Base-by-base conservation (phyloP, 2,329 filamentous ascomycete genomes). In the Xylaria digitata region DNA sequence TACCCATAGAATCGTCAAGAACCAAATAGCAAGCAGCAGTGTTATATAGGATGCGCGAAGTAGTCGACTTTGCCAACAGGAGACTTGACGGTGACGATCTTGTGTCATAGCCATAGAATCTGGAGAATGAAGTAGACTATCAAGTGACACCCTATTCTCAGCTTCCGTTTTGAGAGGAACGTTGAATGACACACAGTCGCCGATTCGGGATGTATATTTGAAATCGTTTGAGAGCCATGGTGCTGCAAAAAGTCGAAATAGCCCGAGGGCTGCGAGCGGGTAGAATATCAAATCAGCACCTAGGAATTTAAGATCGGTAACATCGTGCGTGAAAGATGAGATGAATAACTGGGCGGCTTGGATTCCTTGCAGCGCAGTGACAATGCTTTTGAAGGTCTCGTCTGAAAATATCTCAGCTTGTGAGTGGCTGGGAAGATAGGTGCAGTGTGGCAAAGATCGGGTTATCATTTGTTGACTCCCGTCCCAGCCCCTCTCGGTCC, bases 401-500 rank as follows among this genome's bases (percentile, higher is more conserved):
- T 50, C 32, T 0, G 74, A 74, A 17, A 72, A 40, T 2, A 71
- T 2, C 1, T 61, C 46, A 4, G 71, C 63, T 7, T 49, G 50
- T 2, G 63, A n/a, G 15, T 63, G 42, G 13, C 68, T 60, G 6
- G 75, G 73, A 7, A 72, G 26, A 7, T 50, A 67, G 1, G 65
- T 71, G 40, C 68, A 71, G 34, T 70, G 63, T 1, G 57, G 63
- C 5, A 60, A 32, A 32, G 63, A 70, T 6, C 30, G 62, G 2
- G 32, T 32, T 45, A 75, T 63, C 70, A 78, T 75, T 6, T 67
- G 66, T 59, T 80, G 75, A 11, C 71, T 73, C 4, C 77, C 78
- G 65, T 79, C 72, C 79, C 79, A 80, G 1, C 76, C 73, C 2
- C 71, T 55, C 6, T 60, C 55, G 0, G 75, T 78, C 78, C 78